Conservation (phyloP, 2,329 filamentous ascomycete species). For the Colletotrichum sp. region DNA sequence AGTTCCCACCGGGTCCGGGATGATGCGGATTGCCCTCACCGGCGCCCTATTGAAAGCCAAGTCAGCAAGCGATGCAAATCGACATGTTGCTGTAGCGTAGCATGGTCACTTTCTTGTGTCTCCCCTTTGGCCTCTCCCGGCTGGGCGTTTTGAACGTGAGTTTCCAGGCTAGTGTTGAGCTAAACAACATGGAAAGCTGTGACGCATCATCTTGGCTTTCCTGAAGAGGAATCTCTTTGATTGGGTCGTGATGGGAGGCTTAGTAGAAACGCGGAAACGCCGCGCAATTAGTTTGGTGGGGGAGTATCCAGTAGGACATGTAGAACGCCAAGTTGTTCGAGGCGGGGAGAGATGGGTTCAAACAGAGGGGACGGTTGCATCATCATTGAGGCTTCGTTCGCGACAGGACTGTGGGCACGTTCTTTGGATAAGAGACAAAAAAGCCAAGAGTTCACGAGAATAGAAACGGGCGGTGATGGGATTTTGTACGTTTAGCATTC, state of each 20-base stretch:
- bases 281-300: not conserved
- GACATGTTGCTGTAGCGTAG: not conserved
- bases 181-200: not conserved
- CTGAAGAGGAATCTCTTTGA: not conserved
- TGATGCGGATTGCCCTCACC: not conserved
- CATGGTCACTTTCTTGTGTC: not conserved
- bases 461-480: not conserved
- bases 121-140: not conserved
- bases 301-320: not conserved
- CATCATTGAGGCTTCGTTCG: conserved; percentile 1
- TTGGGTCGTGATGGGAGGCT: not conserved
- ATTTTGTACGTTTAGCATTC: conserved; percentile 1
- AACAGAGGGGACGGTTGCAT: not conserved
- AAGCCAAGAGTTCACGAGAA: conserved; percentile 7
- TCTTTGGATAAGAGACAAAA: not conserved
- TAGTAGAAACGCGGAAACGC: not conserved
- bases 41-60: not conserved
- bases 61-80: conserved; percentile 4
- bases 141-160: not conserved
- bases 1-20: not conserved
- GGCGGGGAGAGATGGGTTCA: not conserved
- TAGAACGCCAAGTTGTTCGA: not conserved
- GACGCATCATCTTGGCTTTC: conserved; percentile 1
- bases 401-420: not conserved
- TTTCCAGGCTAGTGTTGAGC: not conserved